Base-by-base conservation (phyloP, 495 filamentous ascomycete genomes). In the Neurospora sp. region DNA sequence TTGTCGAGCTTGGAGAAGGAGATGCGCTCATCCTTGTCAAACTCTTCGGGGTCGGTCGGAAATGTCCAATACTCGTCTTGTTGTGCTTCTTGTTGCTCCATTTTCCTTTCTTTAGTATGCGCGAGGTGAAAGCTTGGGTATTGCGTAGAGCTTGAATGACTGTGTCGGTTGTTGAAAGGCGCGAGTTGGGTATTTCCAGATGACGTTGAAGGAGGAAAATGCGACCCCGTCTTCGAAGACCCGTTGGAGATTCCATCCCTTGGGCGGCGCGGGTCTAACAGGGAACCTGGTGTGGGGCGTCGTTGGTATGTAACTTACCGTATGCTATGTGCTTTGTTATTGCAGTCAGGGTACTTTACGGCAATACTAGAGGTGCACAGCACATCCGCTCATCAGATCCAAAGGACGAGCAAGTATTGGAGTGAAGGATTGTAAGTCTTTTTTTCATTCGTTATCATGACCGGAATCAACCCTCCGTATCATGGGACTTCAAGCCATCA, bases 21-120 rank as follows among this genome's bases (percentile, higher is more conserved):
- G 74, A 98, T 91, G 73, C 95, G 92, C 31, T 91, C 86, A 78
- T 98, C 95, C 71, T 83, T 82, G 73, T 92, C 90, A 79, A 98
- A 97, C 38, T 95, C 89, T 73, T 89, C 84, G 4, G 87, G 87
- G 73, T 93, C 87, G 69, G 87, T 89, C 22, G 93, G 93, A 73
- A 96, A 95, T 14, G 84, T 75, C 79, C 75, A 81, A 35, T 76
- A 74, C 71, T 80, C 78, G 27, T 77, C 75, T 69, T 68, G 74
- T 22, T 72, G 53, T 35, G 11, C 53, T 18, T 31, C 53, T 65
- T 65, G 53, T 65, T 35, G 27, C 11, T 65, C 53, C 53, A 65
- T 65, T 18, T 18, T 35, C 12, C 22, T 18, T 35, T 18, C 31
- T 37, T 65, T 16, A 18, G 6, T 35, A 18, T 65, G 22, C 53